phyloP scores from a whole-genome alignment of 768 basidiomycete species.

The Xerocomellus amylosporus region DNA sequence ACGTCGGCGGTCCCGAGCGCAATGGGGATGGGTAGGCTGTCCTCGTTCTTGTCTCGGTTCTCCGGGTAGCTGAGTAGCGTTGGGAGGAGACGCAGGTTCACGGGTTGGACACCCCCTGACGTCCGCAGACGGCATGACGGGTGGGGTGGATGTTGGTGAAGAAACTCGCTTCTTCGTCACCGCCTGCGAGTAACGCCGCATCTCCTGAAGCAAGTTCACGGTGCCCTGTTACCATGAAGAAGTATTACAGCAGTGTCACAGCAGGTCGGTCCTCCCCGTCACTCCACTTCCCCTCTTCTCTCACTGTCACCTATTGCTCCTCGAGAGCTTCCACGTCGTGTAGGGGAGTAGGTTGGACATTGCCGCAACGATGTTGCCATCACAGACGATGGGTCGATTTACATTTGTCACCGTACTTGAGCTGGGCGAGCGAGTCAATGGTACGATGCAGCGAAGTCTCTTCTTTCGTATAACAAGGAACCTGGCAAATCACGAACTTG shows the following conservation, averaged over 20 bases:
- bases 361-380: constrained; percentile 97
- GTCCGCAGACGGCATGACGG: constrained; percentile 7
- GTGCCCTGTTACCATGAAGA: too few species aligned
- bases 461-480: constrained; percentile 99
- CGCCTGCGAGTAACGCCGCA: too few species aligned
- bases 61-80: constrained; percentile 77
- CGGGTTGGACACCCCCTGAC: constrained; percentile 61
- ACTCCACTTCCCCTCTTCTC: too few species aligned
- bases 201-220: too few species aligned
- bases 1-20: constrained; percentile 84
- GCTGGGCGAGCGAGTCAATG: constrained; percentile 89
- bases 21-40: constrained; percentile 83
- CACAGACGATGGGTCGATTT: constrained; percentile 48
- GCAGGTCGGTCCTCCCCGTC: too few species aligned
- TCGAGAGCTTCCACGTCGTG: too few species aligned
- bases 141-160: too few species aligned
- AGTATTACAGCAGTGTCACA: too few species aligned
- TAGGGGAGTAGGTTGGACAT: constrained; percentile 46
- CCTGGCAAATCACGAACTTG: constrained; percentile 96
- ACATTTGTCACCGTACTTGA: constrained; percentile 97
- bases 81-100: constrained; percentile 75
- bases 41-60: constrained; percentile 79
- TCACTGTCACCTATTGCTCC: too few species aligned
- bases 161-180: too few species aligned
- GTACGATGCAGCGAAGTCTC: constrained; percentile 80